A percentile compares a stretch with the other conserved stretches of the same genome.
phyloP scores from a whole-genome alignment of 345 rosid species.

The Melaleuca quinquenervia region DNA sequence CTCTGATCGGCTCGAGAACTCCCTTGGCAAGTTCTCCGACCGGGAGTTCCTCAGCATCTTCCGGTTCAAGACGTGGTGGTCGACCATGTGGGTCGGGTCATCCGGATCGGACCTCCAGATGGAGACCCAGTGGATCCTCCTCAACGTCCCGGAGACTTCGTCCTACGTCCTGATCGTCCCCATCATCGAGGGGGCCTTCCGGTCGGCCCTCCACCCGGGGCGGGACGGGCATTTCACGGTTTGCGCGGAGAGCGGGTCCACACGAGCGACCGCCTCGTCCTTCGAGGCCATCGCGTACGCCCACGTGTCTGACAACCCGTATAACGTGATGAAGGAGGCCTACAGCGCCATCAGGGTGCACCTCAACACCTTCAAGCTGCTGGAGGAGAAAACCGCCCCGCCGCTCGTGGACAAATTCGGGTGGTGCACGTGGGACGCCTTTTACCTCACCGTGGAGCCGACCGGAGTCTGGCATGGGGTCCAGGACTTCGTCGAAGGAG shows the following conservation, averaged over 20 bases:
- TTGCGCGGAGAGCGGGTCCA: slow-evolving; percentile 64
- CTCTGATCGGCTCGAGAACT: slow-evolving; percentile 32
- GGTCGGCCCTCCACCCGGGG: slow-evolving; percentile 66
- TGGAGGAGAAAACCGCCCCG: slow-evolving; percentile 68
- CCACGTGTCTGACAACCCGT: slow-evolving; percentile 69
- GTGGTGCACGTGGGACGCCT: slow-evolving; percentile 98
- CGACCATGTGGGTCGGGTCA: slow-evolving; percentile 69
- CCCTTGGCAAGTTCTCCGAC: slow-evolving; percentile 49
- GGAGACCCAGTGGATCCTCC: slow-evolving; percentile 75
- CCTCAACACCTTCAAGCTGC: slow-evolving; percentile 65
- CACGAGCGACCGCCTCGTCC: slow-evolving; percentile 31
- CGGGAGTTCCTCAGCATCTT: slow-evolving; percentile 56
- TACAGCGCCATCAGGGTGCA: slow-evolving; percentile 59
- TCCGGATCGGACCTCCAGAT: slow-evolving; percentile 73
- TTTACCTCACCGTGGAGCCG: slow-evolving; percentile 78
- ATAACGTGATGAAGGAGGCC: slow-evolving; percentile 67
- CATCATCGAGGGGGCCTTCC: slow-evolving; percentile 50
- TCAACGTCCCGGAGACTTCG: slow-evolving; percentile 47
- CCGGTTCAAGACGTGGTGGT: slow-evolving; percentile 91
- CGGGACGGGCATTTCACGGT: slow-evolving; percentile 40
- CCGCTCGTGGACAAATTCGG: slow-evolving; percentile 64
- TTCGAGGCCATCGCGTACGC: slow-evolving; percentile 60
- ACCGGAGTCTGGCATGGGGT: slow-evolving; percentile 67
- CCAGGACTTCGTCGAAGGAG: slow-evolving; percentile 54
- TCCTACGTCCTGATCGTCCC: slow-evolving; percentile 58